These are phyloP conservation scores for Ceratopteris richardii DNA, from an alignment of 75 land plant genomes.

Conservation along the genomic window DNA sequence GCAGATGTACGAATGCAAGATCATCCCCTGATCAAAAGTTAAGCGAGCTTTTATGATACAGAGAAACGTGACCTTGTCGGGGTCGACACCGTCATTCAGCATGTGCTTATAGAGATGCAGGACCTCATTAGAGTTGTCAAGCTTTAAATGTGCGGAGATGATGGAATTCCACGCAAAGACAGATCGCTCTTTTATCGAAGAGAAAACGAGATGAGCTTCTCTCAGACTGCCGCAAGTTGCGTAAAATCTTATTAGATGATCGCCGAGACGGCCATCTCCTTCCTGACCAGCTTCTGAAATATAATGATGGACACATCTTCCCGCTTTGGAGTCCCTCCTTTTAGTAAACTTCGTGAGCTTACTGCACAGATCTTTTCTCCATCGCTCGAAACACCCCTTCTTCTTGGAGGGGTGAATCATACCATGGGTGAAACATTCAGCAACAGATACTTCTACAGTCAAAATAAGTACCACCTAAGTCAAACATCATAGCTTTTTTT, in stretches of 20 bases:
- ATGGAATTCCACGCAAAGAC: conserved; percentile 3
- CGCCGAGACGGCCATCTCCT: not conserved
- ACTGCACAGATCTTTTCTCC: too few relatives aligned
- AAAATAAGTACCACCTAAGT: too few relatives aligned
- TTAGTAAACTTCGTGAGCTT: too few relatives aligned
- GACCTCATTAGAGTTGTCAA: not conserved
- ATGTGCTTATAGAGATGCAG: not conserved
- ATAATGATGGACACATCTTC: too few relatives aligned
- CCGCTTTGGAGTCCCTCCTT: too few relatives aligned
- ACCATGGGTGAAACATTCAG: too few relatives aligned
- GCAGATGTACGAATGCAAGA: conserved; percentile 7
- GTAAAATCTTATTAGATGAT: not conserved
- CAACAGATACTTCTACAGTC: too few relatives aligned
- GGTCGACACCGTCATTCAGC: conserved; percentile 1
- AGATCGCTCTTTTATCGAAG: not conserved
- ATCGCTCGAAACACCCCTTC: too few relatives aligned
- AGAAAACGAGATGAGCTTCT: not conserved
- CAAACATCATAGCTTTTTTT: too few relatives aligned
- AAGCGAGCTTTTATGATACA: not conserved
- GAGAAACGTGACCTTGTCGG: not conserved
- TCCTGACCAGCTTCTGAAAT: too few relatives aligned
- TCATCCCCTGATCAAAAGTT: not conserved
- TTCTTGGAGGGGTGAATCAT: too few relatives aligned
- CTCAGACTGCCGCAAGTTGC: not conserved
- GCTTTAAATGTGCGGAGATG: conserved; percentile 2